Evolutionary conservation across 1,284 basidiomycete genomes (phyloP), one percentile per base, ranked within the genome.

Genomic region (Bjerkandera adusta): DNA sequence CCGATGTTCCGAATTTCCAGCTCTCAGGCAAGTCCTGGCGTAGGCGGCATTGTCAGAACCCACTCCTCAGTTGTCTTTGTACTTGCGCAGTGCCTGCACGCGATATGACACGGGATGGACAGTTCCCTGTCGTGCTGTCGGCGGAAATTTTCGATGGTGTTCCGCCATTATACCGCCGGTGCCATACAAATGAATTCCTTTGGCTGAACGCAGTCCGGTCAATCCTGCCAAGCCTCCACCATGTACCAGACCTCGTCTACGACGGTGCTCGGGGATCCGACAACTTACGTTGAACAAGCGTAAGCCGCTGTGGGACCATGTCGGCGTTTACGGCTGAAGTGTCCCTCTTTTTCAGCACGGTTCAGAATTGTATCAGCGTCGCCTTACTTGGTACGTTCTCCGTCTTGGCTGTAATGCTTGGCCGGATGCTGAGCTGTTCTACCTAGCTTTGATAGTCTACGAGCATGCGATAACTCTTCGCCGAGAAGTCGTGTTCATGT

Each of bases 401-500:
- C 33, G 11, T 7, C 30, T 4, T 20, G 3, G 21, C 21, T 8
- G 21, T 24, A 34, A n/a, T n/a, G n/a, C n/a, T 4, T 7, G 8
- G 18, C 12, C 13, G 32, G n/a, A 3, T 22, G 22, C 6, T 6
- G 12, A 25, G 8, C 30, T 34, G 43, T 53, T 48, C 43, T 45
- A 41, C 8, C 51, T 46, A 53, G 51, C 34, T 5, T 34, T 53
- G n/a, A 37, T 50, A 11, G 25, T 50, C 32, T 51, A 45, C 39
- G 50, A 55, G 16, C 42, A 55, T 44, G n/a, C 41, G 3, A 27
- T 50, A n/a, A 52, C 53, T 7, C 27, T 52, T 3, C 3, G 21
- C 12, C 16, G 44, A 13, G 53, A 52, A 34, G 29, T 55, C 15
- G 24, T 15, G 4, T 36, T 47, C 8, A 36, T 55, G 15, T 52